Base-by-base conservation (phyloP, 2,329 filamentous ascomycete genomes). In the Fusarium pseudocircinatum region DNA sequence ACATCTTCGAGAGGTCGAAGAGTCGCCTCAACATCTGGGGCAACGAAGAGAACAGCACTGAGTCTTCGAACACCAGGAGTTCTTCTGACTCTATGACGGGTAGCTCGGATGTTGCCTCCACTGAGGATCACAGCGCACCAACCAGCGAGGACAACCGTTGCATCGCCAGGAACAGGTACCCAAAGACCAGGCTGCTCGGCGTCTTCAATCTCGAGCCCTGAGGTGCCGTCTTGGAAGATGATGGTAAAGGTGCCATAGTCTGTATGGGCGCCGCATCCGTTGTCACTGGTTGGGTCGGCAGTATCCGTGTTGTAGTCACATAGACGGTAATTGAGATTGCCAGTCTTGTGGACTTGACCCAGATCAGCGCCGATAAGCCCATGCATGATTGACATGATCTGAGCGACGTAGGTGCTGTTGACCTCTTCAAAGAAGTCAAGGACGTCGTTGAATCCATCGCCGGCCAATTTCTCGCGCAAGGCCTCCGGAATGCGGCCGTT, bases 141-240 rank as follows among this genome's bases (percentile, higher is more conserved):
- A 16, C 64, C 53, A 2, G 40, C 52, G 13, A 67, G 64, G n/a
- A 67, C 44, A 28, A 64, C 46, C 13, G 53, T 59, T 18, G 60
- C 60, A 16, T 50, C 34, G n/a, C 30, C 53, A 16, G 47, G 53
- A 2, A 64, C 30, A 11, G 44, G 54, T 2, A 37, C 15, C 44
- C 36, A 63, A 26, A 49, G 50, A 7, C 50, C 37, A 24, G 63
- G 50, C 15, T 34, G 24, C 36, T 57, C 22, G 9, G 36, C 22
- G 4, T 43, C 42, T 37, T 67, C 50, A 34, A 57, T 67, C 12
- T 52, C 43, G 8, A 63, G 43, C 10, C 59, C 32, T 18, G 57
- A 39, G 13, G 49, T 44, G 20, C 59, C 50, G 8, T 57, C 36
- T 20, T 52, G 50, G 26, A 52, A 52, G 7, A 56, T 46, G 11